Evolutionary conservation across 208 protist genomes (phyloP).

Genomic region (Cochliopodium minus): DNA sequence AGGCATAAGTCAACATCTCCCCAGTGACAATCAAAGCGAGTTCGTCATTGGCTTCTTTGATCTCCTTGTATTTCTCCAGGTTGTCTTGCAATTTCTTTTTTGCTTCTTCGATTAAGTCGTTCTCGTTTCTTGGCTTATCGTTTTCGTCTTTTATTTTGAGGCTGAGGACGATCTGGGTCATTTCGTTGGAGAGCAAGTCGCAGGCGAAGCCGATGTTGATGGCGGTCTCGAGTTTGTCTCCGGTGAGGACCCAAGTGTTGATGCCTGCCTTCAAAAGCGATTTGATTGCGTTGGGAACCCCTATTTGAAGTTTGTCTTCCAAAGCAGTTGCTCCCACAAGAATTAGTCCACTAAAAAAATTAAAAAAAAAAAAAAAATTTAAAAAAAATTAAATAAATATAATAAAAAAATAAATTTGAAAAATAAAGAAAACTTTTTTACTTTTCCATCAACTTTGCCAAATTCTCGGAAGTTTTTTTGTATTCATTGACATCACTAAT

Average conservation of each 20-base stretch:
- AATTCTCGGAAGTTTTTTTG: no score
- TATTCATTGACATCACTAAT: no score
- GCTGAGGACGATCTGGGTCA: neutral
- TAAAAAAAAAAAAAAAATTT: no score
- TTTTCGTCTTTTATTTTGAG: neutral
- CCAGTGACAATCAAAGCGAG: no score
- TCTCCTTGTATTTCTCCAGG: neutral
- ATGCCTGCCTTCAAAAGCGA: constrained; percentile 70
- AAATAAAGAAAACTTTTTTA: no score
- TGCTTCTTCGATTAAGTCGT: neutral
- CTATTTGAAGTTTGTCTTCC: constrained; percentile 86
- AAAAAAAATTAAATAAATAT: no score
- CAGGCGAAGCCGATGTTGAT: constrained; percentile 44
- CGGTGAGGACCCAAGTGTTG: constrained; percentile 86
- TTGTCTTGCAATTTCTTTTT: neutral
- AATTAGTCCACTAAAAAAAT: no score
- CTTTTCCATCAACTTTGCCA: no score
- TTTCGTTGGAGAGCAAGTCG: constrained; percentile 17
- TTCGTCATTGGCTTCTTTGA: neutral
- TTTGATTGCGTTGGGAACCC: constrained; percentile 69
- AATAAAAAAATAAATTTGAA: no score
- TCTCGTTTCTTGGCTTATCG: neutral
- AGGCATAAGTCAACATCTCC: no score
- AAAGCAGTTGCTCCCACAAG: constrained; percentile 76
- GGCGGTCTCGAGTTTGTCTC: constrained; percentile 84